A percentile compares a stretch with the other conserved stretches of the same genome.
phyloP scores from a whole-genome alignment of 1,284 basidiomycete species.

The Ganoderma sinense region DNA sequence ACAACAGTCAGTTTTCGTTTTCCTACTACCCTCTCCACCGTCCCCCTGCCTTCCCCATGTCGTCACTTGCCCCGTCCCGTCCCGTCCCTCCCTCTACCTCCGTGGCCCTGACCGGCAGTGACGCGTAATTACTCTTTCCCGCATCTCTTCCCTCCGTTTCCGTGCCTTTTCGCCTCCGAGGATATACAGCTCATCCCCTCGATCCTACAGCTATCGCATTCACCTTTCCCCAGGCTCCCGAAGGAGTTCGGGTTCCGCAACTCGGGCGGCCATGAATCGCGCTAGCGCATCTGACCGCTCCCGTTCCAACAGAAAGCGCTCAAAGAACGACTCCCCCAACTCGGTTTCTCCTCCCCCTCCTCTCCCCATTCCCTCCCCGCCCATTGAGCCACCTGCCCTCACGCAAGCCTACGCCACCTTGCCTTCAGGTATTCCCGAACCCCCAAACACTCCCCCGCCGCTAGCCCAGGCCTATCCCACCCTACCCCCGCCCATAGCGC shows the following conservation, averaged over 20 bases:
- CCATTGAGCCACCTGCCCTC: conserved; percentile 33
- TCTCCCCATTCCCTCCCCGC: conserved; percentile 30
- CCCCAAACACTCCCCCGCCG: conserved; percentile 42
- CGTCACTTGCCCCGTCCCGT: conserved; percentile 6
- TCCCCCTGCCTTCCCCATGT: conserved; percentile 6
- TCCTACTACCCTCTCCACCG: conserved; percentile 2
- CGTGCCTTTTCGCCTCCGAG: conserved; percentile 8
- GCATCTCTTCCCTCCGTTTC: background rate
- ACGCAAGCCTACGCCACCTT: conserved; percentile 25
- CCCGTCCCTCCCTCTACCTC: background rate
- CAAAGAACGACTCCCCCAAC: conserved; percentile 19
- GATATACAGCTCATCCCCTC: conserved; percentile 8
- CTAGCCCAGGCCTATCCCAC: conserved; percentile 31
- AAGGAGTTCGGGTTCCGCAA: conserved; percentile 57
- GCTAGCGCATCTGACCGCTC: conserved; percentile 23
- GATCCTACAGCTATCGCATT: conserved; percentile 65
- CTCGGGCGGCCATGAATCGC: conserved; percentile 52
- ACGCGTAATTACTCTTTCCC: background rate
- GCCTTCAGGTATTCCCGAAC: conserved; percentile 26
- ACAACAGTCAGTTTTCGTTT: conserved; percentile 70
- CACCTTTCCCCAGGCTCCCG: conserved; percentile 77
- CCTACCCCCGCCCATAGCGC: conserved; percentile 26
- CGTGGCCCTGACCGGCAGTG: background rate
- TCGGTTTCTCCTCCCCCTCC: conserved; percentile 25
- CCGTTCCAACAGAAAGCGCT: conserved; percentile 26